Base-by-base conservation (phyloP, 176 grass and related monocot species). In the Oryza glumipatula region DNA sequence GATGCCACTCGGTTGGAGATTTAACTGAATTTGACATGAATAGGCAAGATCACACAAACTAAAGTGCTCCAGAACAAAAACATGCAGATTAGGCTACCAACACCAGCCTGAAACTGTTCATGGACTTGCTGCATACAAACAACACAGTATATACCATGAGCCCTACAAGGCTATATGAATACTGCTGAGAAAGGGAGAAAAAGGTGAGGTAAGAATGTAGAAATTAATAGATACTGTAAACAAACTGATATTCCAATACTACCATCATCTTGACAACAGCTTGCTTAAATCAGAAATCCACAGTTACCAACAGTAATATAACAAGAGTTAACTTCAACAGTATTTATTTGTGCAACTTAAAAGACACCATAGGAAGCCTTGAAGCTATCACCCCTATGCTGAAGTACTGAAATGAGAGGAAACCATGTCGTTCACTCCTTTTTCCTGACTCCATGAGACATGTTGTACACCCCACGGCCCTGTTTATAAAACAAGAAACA, bases 401-500 rank as follows among this genome's bases (percentile, higher is more conserved):
- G 60, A 35, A 39, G 36, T 61, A 77, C 68, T 13, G 21, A 77
- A 19, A 33, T 22, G 24, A 26, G 73, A 82, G 52, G 49, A 49
- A 68, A n/a, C 11, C 2, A 21, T 3, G 49, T 70, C 52, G 2
- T 24, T 90, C 80, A 92, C 73, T 88, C 77, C 64, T 93, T 90
- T 72, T 94, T 94, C 8, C 86, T 86, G 32, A 82, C 81, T 32
- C 92, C 92, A 6, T 86, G 83, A 45, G 80, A 91, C 88, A 91
- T 91, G 66, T 91, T 88, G 76, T 86, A 94, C 60, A 88, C 73
- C 14, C 92, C 86, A 74, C 89, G 89, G 0, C 73, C 89, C 92
- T 89, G 78, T 76, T 76, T 9, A 56, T 4, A 3, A 49, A 78
- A 79, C 84, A 83, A 49, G 71, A 78, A 67, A 32, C 2, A 73